Percentiles rank a stretch among this genome's conserved stretches.
These are phyloP conservation scores for Mycogone perniciosa DNA, from an alignment of 2,329 filamentous ascomycete species.

Conservation along the genomic window DNA sequence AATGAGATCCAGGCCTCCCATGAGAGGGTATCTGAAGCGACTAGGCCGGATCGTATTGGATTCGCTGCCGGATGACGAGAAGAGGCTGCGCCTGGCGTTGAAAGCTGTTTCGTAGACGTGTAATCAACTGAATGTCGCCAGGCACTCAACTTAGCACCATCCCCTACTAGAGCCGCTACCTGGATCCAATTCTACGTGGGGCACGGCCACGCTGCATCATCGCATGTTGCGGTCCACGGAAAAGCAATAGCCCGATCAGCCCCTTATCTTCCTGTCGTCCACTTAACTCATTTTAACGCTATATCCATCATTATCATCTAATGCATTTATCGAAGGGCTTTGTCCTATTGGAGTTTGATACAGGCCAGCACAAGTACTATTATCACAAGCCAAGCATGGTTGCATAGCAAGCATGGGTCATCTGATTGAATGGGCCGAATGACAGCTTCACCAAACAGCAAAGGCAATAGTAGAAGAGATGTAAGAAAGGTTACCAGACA, in stretches of 20 bases:
- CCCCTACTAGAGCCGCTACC: conserved; percentile 1
- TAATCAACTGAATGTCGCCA: conserved; percentile 5
- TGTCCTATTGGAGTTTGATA: too few relatives aligned
- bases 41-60: background rate
- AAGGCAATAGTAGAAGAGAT: too few relatives aligned
- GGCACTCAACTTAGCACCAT: conserved; percentile 1
- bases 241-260: conserved; percentile 9
- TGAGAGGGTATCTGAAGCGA: background rate
- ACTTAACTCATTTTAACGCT: background rate
- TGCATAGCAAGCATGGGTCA: too few relatives aligned
- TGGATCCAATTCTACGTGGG: conserved; percentile 10
- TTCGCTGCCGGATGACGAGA: background rate
- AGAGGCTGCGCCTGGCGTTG: background rate
- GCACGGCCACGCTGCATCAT: conserved; percentile 11
- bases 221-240: background rate
- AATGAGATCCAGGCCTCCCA: background rate
- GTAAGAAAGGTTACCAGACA: too few relatives aligned
- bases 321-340: too few relatives aligned
- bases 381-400: too few relatives aligned
- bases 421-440: too few relatives aligned
- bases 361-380: too few relatives aligned
- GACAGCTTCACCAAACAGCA: too few relatives aligned
- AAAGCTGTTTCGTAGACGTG: conserved; percentile 5
- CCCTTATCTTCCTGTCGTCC: background rate
- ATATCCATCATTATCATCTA: too few relatives aligned